Conservation (phyloP, 2,329 filamentous ascomycete species). For the Aureobasidium mangrovei region DNA sequence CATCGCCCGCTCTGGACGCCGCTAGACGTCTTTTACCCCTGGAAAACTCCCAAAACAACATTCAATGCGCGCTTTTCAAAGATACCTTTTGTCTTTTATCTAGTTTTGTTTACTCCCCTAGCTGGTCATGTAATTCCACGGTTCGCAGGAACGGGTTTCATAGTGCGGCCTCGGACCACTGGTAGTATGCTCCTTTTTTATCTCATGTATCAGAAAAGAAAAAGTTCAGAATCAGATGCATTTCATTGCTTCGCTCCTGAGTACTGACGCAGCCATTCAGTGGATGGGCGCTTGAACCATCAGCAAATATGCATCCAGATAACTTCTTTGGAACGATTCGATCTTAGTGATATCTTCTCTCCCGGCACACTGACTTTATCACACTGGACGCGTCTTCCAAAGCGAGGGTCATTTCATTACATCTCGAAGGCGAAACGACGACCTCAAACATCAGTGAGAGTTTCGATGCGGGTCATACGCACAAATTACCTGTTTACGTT, state of each 20-base stretch:
- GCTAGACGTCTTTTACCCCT: slow-evolving; percentile 10
- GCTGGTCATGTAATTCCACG: slow-evolving; percentile 10
- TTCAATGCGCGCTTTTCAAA: slow-evolving; percentile 6
- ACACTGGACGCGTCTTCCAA: too few species aligned
- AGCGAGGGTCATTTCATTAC: too few species aligned
- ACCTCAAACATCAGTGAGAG: too few species aligned
- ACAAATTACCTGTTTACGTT: too few species aligned
- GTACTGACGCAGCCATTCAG: too few species aligned
- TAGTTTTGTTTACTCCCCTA: slow-evolving; percentile 6
- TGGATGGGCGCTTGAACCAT: too few species aligned
- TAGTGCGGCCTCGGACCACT: neutral
- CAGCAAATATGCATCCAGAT: too few species aligned
- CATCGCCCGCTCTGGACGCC: slow-evolving; percentile 22
- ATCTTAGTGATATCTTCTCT: too few species aligned
- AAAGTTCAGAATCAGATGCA: neutral
- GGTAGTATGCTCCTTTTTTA: slow-evolving; percentile 6
- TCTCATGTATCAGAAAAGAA: slow-evolving; percentile 5
- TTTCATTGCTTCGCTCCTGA: neutral
- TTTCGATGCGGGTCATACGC: too few species aligned
- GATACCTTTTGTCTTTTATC: slow-evolving; percentile 14
- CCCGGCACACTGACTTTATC: too few species aligned
- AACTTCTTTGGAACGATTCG: too few species aligned
- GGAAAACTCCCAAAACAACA: neutral
- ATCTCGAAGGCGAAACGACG: too few species aligned
- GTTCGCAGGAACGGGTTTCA: neutral